Evolutionary conservation across 2,329 filamentous ascomycete species (phyloP).

Genomic region (Colletotrichum cuscutae): DNA sequence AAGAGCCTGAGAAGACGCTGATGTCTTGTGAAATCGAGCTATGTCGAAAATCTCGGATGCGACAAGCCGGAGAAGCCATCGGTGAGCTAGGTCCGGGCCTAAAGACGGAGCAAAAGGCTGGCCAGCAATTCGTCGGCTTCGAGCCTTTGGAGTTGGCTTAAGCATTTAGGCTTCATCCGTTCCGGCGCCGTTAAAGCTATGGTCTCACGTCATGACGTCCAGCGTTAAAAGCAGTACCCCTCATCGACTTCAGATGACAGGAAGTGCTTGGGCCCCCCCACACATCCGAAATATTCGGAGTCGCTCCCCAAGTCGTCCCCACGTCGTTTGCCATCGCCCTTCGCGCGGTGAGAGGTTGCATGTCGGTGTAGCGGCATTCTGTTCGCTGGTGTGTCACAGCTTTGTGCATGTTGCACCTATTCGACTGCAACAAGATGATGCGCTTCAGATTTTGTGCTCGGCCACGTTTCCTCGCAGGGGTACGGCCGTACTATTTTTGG

Average conservation of each 20-base stretch:
- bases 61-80: not conserved
- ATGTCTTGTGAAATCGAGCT: not conserved
- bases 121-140: not conserved
- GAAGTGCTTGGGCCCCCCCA: not conserved
- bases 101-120: not conserved
- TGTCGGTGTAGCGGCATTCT: conserved; percentile 6
- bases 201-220: not conserved
- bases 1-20: not conserved
- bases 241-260: conserved; percentile 6
- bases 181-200: not conserved
- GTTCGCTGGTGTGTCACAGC: conserved; percentile 8
- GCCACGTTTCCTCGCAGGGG: not conserved
- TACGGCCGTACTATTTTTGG: not conserved
- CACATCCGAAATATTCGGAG: not conserved
- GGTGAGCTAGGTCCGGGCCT: not conserved
- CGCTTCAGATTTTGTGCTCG: not conserved
- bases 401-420: not conserved
- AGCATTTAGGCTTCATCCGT: conserved; percentile 1
- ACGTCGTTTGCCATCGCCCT: conserved; percentile 6
- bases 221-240: not conserved
- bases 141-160: not conserved
- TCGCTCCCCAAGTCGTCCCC: too few species aligned
- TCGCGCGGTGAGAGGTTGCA: not conserved
- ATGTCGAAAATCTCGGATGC: not conserved
- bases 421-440: conserved; percentile 23